Conservation (phyloP, 768 basidiomycete genomes). For the Termitomyces sp. region DNA sequence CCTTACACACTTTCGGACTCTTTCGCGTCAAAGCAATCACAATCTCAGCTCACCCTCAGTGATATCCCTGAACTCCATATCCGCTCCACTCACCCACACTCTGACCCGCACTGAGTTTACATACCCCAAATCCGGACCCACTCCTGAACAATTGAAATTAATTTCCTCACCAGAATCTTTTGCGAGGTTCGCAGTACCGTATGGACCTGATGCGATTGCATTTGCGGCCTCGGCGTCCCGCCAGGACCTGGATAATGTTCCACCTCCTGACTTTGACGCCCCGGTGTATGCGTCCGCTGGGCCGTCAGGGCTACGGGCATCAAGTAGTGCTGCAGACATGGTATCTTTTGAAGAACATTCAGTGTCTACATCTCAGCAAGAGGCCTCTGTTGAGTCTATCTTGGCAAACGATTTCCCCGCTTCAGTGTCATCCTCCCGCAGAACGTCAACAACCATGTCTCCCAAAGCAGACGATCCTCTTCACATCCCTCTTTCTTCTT, state of each 20-base stretch:
- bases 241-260: constrained; percentile 32
- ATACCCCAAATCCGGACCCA: constrained; percentile 60
- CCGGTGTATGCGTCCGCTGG: constrained; percentile 17
- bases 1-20: constrained; percentile 44
- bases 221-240: constrained; percentile 51
- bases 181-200: constrained; percentile 70
- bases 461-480: neutral
- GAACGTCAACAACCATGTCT: neutral
- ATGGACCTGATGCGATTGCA: constrained; percentile 69
- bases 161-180: constrained; percentile 67
- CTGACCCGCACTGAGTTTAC: constrained; percentile 65
- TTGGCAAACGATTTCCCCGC: neutral
- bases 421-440: neutral
- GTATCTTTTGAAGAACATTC: neutral
- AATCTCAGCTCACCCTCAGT: constrained; percentile 61
- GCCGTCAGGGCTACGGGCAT: constrained; percentile 24
- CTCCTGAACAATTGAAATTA: constrained; percentile 61
- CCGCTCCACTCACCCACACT: constrained; percentile 74
- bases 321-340: constrained; percentile 20
- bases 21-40: constrained; percentile 44
- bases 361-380: constrained; percentile 1
- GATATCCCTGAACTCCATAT: constrained; percentile 73
- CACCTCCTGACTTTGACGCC: constrained; percentile 55
- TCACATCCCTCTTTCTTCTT: constrained; percentile 12
- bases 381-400: neutral